These are phyloP conservation scores for Meyerozyma elateridarum DNA, from an alignment of 1,139 yeast genomes.

Conservation along the genomic window DNA sequence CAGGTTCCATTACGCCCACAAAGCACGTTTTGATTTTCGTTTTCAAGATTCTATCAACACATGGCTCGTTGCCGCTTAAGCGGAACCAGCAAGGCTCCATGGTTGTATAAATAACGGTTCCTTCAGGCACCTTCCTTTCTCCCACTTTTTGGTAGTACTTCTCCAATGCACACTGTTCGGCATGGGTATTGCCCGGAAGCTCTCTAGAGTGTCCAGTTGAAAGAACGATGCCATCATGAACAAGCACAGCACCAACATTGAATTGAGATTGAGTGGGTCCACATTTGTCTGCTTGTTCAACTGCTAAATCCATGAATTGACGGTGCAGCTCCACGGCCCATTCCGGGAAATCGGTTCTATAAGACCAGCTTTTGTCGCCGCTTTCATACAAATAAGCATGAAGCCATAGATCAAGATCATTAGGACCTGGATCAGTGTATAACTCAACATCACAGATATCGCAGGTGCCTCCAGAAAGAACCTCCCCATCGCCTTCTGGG, in stretches of 20 bases:
- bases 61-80: constrained; percentile 85
- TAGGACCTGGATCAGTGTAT: constrained; percentile 84
- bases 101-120: constrained; percentile 84
- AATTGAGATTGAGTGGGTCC: constrained; percentile 83
- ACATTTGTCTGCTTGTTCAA: constrained; percentile 75
- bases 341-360: constrained; percentile 73
- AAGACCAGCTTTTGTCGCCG: constrained; percentile 58
- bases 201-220: constrained; percentile 88
- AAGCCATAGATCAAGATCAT: constrained; percentile 81
- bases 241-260: constrained; percentile 90
- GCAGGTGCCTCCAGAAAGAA: constrained; percentile 54
- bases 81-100: constrained; percentile 97
- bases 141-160: constrained; percentile 52
- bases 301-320: constrained; percentile 58
- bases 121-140: constrained; percentile 53
- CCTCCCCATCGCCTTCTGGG: constrained; percentile 58
- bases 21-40: constrained; percentile 65
- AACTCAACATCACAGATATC: constrained; percentile 64
- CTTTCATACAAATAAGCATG: constrained; percentile 83
- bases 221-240: constrained; percentile 57
- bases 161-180: constrained; percentile 90
- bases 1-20: constrained; percentile 92
- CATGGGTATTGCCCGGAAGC: constrained; percentile 93
- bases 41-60: constrained; percentile 70
- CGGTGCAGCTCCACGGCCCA: constrained; percentile 73